These are phyloP conservation scores for Fusarium verticillioides DNA, from an alignment of 2,329 filamentous ascomycete genomes.

Conservation along the genomic window DNA sequence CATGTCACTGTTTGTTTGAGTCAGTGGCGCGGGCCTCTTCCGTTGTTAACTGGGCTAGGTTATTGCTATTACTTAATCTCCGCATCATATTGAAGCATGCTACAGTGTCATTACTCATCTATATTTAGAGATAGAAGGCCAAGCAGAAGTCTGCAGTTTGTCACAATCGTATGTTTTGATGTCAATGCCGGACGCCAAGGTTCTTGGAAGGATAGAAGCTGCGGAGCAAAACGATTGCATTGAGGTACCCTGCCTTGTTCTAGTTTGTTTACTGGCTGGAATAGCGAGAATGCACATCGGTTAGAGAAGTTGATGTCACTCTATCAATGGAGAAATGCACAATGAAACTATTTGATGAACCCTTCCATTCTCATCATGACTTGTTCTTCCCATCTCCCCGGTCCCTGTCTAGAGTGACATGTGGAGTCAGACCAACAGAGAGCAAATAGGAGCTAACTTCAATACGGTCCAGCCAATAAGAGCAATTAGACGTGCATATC, in stretches of 20 bases:
- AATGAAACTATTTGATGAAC: not conserved
- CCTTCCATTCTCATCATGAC: not conserved
- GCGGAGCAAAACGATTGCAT: fast-evolving
- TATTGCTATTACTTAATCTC: not conserved
- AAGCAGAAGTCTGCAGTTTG: not conserved
- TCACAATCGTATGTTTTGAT: not conserved
- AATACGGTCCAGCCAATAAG: not conserved
- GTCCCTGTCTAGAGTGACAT: not conserved
- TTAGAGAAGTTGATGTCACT: not conserved
- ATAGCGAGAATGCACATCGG: not conserved
- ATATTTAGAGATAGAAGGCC: not conserved
- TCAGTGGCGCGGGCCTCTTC: not conserved
- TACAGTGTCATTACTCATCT: not conserved
- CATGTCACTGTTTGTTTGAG: not conserved
- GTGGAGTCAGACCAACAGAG: fast-evolving
- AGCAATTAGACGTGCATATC: fast-evolving
- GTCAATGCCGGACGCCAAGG: fast-evolving
- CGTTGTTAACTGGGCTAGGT: fast-evolving
- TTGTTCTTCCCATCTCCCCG: not conserved
- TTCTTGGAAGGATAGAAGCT: not conserved
- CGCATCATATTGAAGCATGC: not conserved
- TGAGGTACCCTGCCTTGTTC: fast-evolving
- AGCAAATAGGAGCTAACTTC: not conserved
- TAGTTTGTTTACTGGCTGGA: not conserved
- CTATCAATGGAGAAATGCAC: not conserved